These are phyloP conservation scores for Caryopteris hybrid DNA, from an alignment of 305 asterid genomes.

Conservation along the genomic window DNA sequence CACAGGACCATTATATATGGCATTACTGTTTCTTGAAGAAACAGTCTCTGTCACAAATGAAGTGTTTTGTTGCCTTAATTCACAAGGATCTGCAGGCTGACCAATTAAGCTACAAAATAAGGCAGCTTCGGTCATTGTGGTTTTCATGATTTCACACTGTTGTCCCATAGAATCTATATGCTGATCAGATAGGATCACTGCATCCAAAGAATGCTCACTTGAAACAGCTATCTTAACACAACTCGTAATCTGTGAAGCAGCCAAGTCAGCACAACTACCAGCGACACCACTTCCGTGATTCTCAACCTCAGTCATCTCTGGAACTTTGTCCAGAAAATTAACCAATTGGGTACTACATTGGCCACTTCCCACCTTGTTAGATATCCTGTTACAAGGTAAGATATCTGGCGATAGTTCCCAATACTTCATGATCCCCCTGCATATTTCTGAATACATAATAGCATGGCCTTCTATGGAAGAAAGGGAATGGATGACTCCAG, in stretches of 20 bases:
- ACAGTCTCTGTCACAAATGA: slow-evolving; percentile 32
- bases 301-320: slow-evolving; percentile 28
- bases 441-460: slow-evolving; percentile 57
- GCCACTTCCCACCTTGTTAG: slow-evolving; percentile 25
- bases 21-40: slow-evolving; percentile 24
- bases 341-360: slow-evolving; percentile 12
- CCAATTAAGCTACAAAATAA: slow-evolving; percentile 27
- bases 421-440: slow-evolving; percentile 65
- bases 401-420: slow-evolving; percentile 55
- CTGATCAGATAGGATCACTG: slow-evolving; percentile 20
- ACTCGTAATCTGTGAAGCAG: slow-evolving; percentile 11
- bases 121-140: slow-evolving; percentile 8
- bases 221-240: slow-evolving; percentile 16
- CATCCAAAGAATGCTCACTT: slow-evolving; percentile 19
- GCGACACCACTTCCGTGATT: slow-evolving; percentile 32
- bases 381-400: slow-evolving; percentile 25
- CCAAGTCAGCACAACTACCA: slow-evolving; percentile 21
- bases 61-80: slow-evolving; percentile 30
- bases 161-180: slow-evolving; percentile 15
- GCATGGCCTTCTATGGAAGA: slow-evolving; percentile 39
- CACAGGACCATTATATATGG: slow-evolving; percentile 23
- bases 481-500: slow-evolving; percentile 55
- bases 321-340: slow-evolving; percentile 26
- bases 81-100: slow-evolving; percentile 25
- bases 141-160: slow-evolving; percentile 18